phyloP scores from a whole-genome alignment of 805 yeast species.

The Martiniozyma abietophila region DNA sequence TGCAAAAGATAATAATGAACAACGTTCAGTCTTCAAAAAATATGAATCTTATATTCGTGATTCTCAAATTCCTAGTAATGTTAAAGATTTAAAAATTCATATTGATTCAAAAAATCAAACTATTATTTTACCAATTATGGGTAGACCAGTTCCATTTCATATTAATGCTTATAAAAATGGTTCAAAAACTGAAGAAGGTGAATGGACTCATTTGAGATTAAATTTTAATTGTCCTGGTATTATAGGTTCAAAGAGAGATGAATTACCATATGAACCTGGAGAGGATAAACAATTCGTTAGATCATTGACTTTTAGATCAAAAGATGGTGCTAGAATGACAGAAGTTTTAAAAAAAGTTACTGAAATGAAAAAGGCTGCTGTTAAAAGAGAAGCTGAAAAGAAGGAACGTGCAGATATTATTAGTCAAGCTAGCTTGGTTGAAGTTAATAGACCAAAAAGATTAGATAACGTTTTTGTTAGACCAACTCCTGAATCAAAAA shows the following conservation, averaged over 20 bases:
- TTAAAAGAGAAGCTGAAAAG: slow-evolving; percentile 82
- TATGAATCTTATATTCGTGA: slow-evolving; percentile 94
- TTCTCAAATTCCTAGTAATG: slow-evolving; percentile 78
- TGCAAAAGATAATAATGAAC: slow-evolving; percentile 52
- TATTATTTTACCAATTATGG: slow-evolving; percentile 81
- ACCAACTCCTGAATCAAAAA: slow-evolving; percentile 96
- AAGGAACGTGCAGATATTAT: slow-evolving; percentile 92
- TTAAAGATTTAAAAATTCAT: slow-evolving; percentile 75
- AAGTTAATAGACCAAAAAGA: slow-evolving; percentile 76
- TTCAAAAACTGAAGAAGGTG: slow-evolving; percentile 93
- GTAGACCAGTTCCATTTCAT: slow-evolving; percentile 97
- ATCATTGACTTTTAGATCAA: slow-evolving; percentile 78
- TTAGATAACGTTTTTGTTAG: slow-evolving; percentile 84
- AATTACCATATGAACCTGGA: slow-evolving; percentile 84
- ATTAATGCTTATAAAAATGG: slow-evolving; percentile 91
- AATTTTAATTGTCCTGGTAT: slow-evolving; percentile 88
- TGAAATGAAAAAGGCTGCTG: slow-evolving; percentile 86
- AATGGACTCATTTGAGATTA: slow-evolving; percentile 79
- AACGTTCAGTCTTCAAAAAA: slow-evolving; percentile 71
- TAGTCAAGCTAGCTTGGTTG: slow-evolving; percentile 79
- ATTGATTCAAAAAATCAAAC: slow-evolving; percentile 86
- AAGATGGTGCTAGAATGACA: slow-evolving; percentile 83
- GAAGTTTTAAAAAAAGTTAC: slow-evolving; percentile 84
- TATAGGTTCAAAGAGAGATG: slow-evolving; percentile 49
- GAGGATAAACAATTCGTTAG: slow-evolving; percentile 81